Base-by-base conservation (phyloP, 768 basidiomycete species). In the Hydnomerulius pinastri region DNA sequence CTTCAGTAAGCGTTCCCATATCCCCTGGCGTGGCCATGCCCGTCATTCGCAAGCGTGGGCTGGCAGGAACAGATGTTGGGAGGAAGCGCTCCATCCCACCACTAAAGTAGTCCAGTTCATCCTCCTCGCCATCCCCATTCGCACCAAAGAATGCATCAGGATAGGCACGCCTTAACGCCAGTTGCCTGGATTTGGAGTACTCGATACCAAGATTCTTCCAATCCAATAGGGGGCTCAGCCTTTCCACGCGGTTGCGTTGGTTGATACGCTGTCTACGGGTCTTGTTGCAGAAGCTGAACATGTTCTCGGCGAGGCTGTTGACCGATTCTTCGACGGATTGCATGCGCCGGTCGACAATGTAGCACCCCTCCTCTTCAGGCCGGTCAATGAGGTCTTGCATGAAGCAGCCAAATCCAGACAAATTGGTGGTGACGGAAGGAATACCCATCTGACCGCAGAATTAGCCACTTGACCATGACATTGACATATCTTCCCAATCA, bases 151-250 rank as follows among this genome's bases (percentile, higher is more conserved):
- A 98, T 47, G 89, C 85, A 58, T 98, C 94, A 2, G 97, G 97
- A 67, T 99, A 98, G 13, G 96, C 97, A 28, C 96, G 77, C 58
- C 96, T 76, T 51, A 99, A 76, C 15, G 92, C 92, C 44, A 98
- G 74, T 71, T 96, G 94, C 35, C 97, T 76, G 21, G 92, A 90
- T 76, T 98, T 99, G 68, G 87, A 86, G 70, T 99, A 99, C 70
- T 99, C 97, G 54, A 98, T 81, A 2, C 97, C 97, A 25, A 99
- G 75, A 64, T 92, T 92, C 76, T 99, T 99, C 97, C 97, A 98
- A 68, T 99, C 97, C 52, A 99, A 76, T 49, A 99, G 70, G 13
- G 96, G 96, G 43, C 85, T 87, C 15, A 99, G 77, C 23, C 97
- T 83, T 67, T 99, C 97, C 46, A 98, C 96, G 36, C 97, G 85